Evolutionary conservation across 129 eudicot species (phyloP), one percentile per base, ranked within the genome.

Genomic region (Centella asiatica): DNA sequence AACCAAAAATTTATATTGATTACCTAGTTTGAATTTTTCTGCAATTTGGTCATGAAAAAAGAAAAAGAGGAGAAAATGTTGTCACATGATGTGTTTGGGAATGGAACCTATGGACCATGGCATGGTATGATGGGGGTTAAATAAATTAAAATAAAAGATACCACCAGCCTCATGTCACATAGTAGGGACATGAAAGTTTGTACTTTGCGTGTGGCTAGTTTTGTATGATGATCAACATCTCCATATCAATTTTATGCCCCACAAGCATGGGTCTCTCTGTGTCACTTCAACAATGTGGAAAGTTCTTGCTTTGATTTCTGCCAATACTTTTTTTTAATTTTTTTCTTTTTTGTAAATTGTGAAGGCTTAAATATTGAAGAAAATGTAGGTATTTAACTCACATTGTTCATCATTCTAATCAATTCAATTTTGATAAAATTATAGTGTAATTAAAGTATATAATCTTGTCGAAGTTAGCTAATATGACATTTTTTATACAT

Each of bases 81-180:
- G 22, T 77, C 75, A 78, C 83, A 72, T 78, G 83, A 74, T 64
- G 36, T 78, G 83, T 54, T 73, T 24, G 65, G 66, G 52, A 5
- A 52, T 20, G 31, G 27, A 34, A 34, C 5, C 70, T 39, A 62
- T 42, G 81, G 81, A 45, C 73, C 77, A 66, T 67, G 9, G 27
- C 46, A 60, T 66, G 45, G 72, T 67, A 68, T 47, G 20, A 52
- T 24, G 66, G 42, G 54, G 24, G 45, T 34, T 34, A 1, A 34
- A 58, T 72, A 58, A 44, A 44, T 70, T 57, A 17, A 49, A 54
- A 10, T 40, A 6, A 8, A 17, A 26, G 15, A 47, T 57, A 67
- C 58, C 57, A 49, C 26, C 66, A 52, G 8, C 29, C 29, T 17
- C 47, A 42, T 17, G 47, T n/a, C 47, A 14, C 47, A 42, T n/a